Percentiles rank a stretch among this genome's conserved stretches.
Evolutionary conservation across 2,329 filamentous ascomycete genomes (phyloP).

Genomic region (Aspergillus sp.): DNA sequence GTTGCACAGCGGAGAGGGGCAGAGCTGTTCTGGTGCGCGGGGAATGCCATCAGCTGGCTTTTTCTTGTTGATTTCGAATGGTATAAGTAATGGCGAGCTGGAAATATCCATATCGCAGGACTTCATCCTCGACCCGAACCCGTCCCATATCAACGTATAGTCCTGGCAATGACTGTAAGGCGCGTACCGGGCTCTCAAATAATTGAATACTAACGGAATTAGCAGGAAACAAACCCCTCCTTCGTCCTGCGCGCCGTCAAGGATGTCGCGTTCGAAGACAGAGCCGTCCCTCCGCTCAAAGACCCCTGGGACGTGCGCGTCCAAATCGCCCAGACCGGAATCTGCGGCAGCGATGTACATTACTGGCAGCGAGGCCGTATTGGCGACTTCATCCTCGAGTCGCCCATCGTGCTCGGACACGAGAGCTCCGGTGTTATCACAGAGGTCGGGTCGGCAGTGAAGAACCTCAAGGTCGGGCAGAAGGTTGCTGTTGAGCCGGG

Average conservation of each 20-base stretch:
- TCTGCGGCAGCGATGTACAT: conserved; percentile 50
- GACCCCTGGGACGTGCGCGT: conserved; percentile 41
- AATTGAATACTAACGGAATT: not conserved
- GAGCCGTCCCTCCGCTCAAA: not conserved
- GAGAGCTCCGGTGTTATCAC: conserved; percentile 25
- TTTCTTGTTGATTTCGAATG: not conserved
- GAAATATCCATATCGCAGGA: too few species aligned
- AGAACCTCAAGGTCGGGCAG: conserved; percentile 23
- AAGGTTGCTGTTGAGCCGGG: conserved; percentile 27
- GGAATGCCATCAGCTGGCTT: not conserved
- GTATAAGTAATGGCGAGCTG: too few species aligned
- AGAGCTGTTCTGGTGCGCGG: not conserved
- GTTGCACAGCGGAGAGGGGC: not conserved
- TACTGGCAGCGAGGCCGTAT: conserved; percentile 47
- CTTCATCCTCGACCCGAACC: too few species aligned
- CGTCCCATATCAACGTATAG: not conserved
- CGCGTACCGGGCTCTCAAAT: not conserved
- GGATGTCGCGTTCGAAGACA: not conserved
- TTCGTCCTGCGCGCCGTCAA: not conserved
- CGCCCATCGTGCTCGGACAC: conserved; percentile 30
- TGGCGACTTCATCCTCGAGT: conserved; percentile 22
- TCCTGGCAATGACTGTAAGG: not conserved
- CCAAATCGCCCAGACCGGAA: conserved; percentile 48
- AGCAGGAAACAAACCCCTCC: not conserved
- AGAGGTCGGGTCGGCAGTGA: conserved; percentile 22